phyloP scores from a whole-genome alignment of 2,329 filamentous ascomycete genomes.

The Zasmidium angulare region DNA sequence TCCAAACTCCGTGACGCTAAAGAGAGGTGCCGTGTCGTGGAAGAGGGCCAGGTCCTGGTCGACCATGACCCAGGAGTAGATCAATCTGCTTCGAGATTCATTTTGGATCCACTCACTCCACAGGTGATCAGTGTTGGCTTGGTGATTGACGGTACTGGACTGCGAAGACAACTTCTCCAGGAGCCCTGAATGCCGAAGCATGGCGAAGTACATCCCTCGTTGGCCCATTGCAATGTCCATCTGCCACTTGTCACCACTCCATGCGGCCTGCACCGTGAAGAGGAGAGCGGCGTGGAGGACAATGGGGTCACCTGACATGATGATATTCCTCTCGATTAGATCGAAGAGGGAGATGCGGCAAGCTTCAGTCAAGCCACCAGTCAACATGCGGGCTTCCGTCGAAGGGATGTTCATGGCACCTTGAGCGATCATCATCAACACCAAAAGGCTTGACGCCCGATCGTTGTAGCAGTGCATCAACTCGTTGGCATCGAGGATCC shows the following conservation, averaged over 20 bases:
- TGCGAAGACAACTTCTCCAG: constrained; percentile 52
- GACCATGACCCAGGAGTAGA: constrained; percentile 75
- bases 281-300: constrained; percentile 66
- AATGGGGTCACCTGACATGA: constrained; percentile 64
- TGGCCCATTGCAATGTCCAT: constrained; percentile 77
- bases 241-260: constrained; percentile 75
- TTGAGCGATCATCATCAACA: constrained; percentile 71
- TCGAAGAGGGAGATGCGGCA: constrained; percentile 72
- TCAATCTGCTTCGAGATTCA: constrained; percentile 64
- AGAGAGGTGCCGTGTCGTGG: constrained; percentile 61
- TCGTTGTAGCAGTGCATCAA: constrained; percentile 63
- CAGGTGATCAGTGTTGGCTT: constrained; percentile 50
- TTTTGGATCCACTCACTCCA: constrained; percentile 67
- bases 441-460: constrained; percentile 63
- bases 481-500: constrained; percentile 65
- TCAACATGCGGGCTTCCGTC: constrained; percentile 64
- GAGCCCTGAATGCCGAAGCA: constrained; percentile 69
- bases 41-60: constrained; percentile 71
- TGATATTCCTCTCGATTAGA: constrained; percentile 69
- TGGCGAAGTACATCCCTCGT: constrained; percentile 70
- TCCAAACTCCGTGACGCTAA: constrained; percentile 65
- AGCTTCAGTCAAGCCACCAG: constrained; percentile 67
- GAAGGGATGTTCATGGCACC: constrained; percentile 67
- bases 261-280: constrained; percentile 67
- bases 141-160: constrained; percentile 47